A percentile compares a stretch with the other conserved stretches of the same genome.
These are phyloP conservation scores for Hypoxylon sp. DNA, from an alignment of 2,329 filamentous ascomycete genomes.

Conservation along the genomic window DNA sequence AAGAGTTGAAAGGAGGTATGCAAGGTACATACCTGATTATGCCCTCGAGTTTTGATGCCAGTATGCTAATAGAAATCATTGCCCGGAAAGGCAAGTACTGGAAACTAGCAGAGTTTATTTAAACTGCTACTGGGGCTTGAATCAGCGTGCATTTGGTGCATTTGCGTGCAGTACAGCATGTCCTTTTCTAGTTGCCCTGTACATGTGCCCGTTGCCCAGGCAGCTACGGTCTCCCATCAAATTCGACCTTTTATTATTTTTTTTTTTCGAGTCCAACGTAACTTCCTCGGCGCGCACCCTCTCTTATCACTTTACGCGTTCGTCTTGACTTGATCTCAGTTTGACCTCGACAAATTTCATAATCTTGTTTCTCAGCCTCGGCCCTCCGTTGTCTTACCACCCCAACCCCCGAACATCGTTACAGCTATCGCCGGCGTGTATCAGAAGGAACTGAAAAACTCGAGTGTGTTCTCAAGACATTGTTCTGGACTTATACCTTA, in stretches of 20 bases:
- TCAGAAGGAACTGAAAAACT: not conserved
- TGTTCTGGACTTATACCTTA: not conserved
- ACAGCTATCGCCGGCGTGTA: not conserved
- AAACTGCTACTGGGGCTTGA: too few species aligned
- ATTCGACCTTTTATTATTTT: not conserved
- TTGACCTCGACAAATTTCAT: not conserved
- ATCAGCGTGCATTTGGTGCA: not conserved
- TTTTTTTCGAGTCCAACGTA: conserved; percentile 1
- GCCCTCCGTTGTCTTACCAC: not conserved
- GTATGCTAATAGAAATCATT: too few species aligned
- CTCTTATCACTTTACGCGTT: not conserved
- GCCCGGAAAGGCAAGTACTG: too few species aligned
- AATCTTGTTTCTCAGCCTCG: not conserved
- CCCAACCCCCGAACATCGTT: not conserved
- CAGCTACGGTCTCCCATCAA: not conserved
- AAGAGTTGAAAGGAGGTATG: too few species aligned
- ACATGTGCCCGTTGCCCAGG: not conserved
- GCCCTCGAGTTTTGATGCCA: too few species aligned
- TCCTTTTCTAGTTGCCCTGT: not conserved
- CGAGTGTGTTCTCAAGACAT: not conserved
- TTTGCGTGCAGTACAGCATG: not conserved
- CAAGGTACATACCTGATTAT: too few species aligned
- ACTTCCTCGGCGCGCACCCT: conserved; percentile 9
- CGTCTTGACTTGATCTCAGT: not conserved
- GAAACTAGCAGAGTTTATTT: too few species aligned